Evolutionary conservation across 225 moss, liverwort and hornwort genomes (phyloP).

Genomic region (Pseudisothecium myosuroides): DNA sequence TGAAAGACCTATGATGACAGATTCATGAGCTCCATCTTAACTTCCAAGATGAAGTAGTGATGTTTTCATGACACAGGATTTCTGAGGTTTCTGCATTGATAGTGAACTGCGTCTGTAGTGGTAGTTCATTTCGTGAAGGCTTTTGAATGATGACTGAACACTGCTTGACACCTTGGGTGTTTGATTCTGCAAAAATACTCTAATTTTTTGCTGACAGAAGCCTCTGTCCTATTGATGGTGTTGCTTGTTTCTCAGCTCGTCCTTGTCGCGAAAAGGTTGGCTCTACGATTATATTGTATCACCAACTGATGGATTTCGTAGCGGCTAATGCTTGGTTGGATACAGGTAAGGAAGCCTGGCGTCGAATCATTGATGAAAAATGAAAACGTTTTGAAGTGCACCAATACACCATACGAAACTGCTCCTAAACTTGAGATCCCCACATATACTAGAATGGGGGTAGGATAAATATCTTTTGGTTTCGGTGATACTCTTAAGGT

Average conservation of each 20-base stretch:
- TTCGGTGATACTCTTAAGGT: too few relatives aligned
- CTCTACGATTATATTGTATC: background rate
- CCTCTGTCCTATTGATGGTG: background rate
- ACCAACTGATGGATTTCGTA: background rate
- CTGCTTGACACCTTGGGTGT: conserved; percentile 10
- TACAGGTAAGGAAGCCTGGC: background rate
- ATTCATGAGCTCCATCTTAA: conserved; percentile 32
- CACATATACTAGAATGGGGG: too few relatives aligned
- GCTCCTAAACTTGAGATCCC: too few relatives aligned
- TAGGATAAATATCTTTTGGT: too few relatives aligned
- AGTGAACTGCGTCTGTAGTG: background rate
- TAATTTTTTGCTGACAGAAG: conserved; percentile 40
- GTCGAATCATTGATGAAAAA: background rate
- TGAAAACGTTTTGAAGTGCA: too few relatives aligned
- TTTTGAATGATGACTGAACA: conserved; percentile 11
- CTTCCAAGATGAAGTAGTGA: conserved; percentile 2
- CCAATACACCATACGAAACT: too few relatives aligned
- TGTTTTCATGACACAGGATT: conserved; percentile 23
- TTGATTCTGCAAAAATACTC: conserved; percentile 23
- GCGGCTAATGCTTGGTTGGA: background rate
- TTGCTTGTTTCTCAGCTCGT: background rate
- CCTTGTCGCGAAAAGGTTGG: background rate
- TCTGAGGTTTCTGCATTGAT: background rate
- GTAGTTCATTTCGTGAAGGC: background rate
- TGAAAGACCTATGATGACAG: background rate